Conservation (phyloP, 306 rosid species). For the Glycine tomentella region DNA sequence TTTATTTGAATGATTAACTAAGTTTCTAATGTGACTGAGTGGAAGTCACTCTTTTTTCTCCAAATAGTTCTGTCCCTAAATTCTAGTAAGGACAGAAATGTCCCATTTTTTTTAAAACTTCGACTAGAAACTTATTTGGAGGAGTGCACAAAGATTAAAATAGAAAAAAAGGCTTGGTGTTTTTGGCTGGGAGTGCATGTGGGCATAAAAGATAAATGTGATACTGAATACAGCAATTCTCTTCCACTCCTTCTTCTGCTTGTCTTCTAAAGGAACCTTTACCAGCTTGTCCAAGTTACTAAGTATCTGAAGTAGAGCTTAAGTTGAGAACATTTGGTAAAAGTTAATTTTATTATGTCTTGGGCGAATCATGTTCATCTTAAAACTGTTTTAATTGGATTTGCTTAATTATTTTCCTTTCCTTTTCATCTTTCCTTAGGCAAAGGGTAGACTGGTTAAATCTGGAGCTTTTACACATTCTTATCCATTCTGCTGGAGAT, state of each 20-base stretch:
- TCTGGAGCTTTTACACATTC: slow-evolving; percentile 83
- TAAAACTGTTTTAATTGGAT: slow-evolving; percentile 8
- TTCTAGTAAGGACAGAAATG: slow-evolving; percentile 14
- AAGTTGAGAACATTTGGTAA: slow-evolving; percentile 26
- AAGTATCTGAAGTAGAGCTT: not conserved
- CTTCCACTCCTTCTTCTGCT: slow-evolving; percentile 3
- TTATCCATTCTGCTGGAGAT: slow-evolving; percentile 93
- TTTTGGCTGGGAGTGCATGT: slow-evolving; percentile 5
- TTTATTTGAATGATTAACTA: slow-evolving; percentile 21
- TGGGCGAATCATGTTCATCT: slow-evolving; percentile 19
- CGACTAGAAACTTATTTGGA: slow-evolving; percentile 5
- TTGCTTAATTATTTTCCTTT: slow-evolving; percentile 26
- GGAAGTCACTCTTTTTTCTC: not conserved
- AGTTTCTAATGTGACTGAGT: slow-evolving; percentile 9
- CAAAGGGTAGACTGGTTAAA: slow-evolving; percentile 85
- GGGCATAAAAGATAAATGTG: not conserved
- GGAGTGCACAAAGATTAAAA: slow-evolving; percentile 3
- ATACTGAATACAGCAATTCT: not conserved
- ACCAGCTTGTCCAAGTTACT: not conserved
- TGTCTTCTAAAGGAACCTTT: slow-evolving; percentile 2
- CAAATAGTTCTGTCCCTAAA: not conserved
- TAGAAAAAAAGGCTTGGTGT: slow-evolving; percentile 28
- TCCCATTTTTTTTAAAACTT: slow-evolving; percentile 2
- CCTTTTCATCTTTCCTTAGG: slow-evolving; percentile 59
- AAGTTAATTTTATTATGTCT: slow-evolving; percentile 30